Evolutionary conservation across 202 grass and related monocot species (phyloP), one percentile per base, ranked within the genome.

Genomic region (Zizania palustris): DNA sequence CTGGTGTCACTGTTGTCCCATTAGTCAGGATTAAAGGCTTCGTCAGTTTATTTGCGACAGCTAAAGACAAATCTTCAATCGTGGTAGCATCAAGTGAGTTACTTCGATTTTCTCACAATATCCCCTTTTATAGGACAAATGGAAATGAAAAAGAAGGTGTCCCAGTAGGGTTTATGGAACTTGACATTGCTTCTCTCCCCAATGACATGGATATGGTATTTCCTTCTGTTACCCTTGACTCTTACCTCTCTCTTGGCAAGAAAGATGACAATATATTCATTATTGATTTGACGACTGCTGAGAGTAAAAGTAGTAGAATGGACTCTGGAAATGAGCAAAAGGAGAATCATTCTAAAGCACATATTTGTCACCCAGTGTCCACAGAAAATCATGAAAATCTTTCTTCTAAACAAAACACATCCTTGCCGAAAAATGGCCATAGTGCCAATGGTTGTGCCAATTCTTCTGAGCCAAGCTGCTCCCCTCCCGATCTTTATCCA

Each of bases 51-150:
- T 98, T 95, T 81, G 74, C 69, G 21, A 51, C 51, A 79, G 70
- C 55, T 16, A 89, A 74, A 42, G 87, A 90, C 21, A 77, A 69
- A 69, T 73, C 65, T 3, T 5, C 79, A 60, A 83, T 72, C 28
- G 75, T 90, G 45, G 73, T 97, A 82, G 84, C 85, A 38, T 45
- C 72, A 19, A 88, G 72, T 82, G 94, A 93, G 77, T 62, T 90
- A n/a, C 86, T 97, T 77, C 79, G 84, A 61, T 97, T 93, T 85
- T 93, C 94, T 65, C 91, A 93, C 71, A 76, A 49, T 49, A 72
- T 97, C 45, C 91, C 84, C 16, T 67, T 63, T 63, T 88, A 92
- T 75, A 75, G 73, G 63, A 91, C 84, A 72, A 71, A 56, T 13
- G 95, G 89, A 14, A 80, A 62, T 82, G 91, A 97, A 83, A 92